phyloP scores from a whole-genome alignment of 345 rosid genomes.

The Sisymbrium altissimum region DNA sequence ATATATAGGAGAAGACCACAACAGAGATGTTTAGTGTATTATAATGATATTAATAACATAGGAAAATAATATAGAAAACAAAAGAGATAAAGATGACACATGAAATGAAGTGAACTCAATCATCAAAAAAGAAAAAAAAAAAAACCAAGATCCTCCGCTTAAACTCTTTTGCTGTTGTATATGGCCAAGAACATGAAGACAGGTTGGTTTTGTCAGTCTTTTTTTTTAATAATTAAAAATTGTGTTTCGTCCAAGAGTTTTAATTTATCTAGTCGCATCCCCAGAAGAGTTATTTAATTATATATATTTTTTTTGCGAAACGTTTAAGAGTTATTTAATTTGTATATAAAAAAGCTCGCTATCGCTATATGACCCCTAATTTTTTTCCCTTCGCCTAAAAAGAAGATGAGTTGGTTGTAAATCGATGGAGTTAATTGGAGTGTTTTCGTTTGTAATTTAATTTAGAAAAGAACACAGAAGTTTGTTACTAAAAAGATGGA shows the following conservation, averaged over 20 bases:
- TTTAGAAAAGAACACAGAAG: neutral
- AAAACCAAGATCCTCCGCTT: slow-evolving; percentile 1
- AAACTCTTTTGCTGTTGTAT: slow-evolving; percentile 26
- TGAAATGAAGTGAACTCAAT: slow-evolving; percentile 30
- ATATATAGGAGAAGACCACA: slow-evolving; percentile 18
- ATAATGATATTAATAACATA: neutral
- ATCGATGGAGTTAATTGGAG: neutral
- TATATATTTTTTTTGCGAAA: no score
- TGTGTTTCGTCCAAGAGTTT: slow-evolving; percentile 4
- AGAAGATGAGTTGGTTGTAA: neutral
- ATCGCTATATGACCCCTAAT: neutral
- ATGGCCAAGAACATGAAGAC: slow-evolving; percentile 34
- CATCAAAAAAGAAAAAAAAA: slow-evolving; percentile 1
- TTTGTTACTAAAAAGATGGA: neutral
- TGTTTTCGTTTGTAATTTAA: neutral
- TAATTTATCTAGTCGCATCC: neutral
- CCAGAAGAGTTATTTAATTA: neutral
- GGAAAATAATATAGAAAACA: slow-evolving; percentile 11
- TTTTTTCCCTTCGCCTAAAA: neutral
- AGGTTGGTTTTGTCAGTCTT: slow-evolving; percentile 32
- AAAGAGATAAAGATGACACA: slow-evolving; percentile 35
- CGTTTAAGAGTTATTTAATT: no score
- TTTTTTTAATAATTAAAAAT: neutral
- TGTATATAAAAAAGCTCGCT: neutral
- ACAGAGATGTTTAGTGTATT: neutral